phyloP scores from a whole-genome alignment of 768 basidiomycete genomes.

The Trametes coccinea region DNA sequence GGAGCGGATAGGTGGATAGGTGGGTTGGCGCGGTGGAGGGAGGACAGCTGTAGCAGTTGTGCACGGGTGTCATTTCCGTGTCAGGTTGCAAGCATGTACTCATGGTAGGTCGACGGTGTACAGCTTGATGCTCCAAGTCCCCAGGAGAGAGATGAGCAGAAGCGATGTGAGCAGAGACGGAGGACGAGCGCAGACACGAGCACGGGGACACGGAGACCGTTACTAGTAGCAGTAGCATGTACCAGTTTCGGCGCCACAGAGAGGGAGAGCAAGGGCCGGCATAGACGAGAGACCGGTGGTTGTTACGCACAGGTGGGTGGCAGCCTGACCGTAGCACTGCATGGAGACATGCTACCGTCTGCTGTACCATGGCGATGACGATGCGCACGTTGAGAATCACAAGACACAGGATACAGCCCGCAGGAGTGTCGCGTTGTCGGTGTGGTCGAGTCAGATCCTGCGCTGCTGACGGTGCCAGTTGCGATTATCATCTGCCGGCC shows the following conservation, averaged over 20 bases:
- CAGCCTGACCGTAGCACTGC: neutral
- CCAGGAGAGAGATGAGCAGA: neutral
- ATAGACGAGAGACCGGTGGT: neutral
- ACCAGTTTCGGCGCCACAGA: neutral
- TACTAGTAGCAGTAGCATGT: neutral
- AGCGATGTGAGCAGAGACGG: conserved; percentile 1
- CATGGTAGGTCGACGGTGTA: no score
- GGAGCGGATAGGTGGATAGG: neutral
- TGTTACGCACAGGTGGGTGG: neutral
- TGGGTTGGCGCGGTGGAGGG: neutral
- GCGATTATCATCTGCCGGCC: neutral
- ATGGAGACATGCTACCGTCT: neutral
- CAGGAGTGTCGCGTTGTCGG: neutral
- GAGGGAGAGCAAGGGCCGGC: neutral
- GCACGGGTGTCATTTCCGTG: neutral
- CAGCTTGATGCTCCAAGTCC: neutral
- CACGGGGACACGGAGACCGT: neutral
- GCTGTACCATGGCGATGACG: neutral
- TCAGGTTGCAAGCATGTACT: neutral
- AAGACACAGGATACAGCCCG: neutral
- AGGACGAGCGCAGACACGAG: neutral
- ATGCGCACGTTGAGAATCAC: neutral
- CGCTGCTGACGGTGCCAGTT: neutral
- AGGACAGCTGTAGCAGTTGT: neutral
- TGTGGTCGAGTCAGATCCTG: conserved; percentile 2